Percentiles rank a stretch among this genome's conserved stretches.
Conservation (phyloP, 441 rosid genomes). For the Aleurites moluccanus region DNA sequence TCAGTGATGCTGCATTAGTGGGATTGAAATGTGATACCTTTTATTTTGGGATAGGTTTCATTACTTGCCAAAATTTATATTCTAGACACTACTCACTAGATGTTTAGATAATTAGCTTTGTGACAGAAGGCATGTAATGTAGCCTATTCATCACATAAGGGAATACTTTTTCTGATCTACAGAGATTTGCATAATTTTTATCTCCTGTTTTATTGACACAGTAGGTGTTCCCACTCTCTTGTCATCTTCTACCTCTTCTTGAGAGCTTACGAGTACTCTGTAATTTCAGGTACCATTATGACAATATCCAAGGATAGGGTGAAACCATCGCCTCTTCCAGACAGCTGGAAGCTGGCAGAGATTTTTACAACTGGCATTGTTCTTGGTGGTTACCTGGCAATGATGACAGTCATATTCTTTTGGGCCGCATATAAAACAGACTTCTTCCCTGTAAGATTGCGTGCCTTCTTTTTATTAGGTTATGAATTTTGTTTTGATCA, state of each 20-base stretch:
- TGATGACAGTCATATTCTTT: constrained; percentile 98
- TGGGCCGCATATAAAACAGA: constrained; percentile 92
- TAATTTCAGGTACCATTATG: constrained; percentile 86
- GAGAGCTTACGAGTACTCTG: constrained; percentile 18
- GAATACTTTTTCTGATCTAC: background rate
- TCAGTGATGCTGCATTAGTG: background rate
- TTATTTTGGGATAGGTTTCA: too few species aligned
- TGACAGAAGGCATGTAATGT: too few species aligned
- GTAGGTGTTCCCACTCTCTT: background rate
- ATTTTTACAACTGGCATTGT: constrained; percentile 86
- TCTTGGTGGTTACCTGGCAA: constrained; percentile 92
- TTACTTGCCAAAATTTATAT: too few species aligned
- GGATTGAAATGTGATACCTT: background rate
- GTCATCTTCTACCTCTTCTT: constrained; percentile 5
- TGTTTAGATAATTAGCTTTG: too few species aligned
- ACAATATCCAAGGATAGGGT: constrained; percentile 99
- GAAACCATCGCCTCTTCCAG: constrained; percentile 96
- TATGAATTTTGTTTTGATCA: constrained; percentile 8
- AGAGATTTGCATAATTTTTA: background rate
- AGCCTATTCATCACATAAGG: too few species aligned
- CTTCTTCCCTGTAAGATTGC: constrained; percentile 76
- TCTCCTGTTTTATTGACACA: background rate
- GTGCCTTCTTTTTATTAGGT: constrained; percentile 6
- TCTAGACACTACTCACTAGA: too few species aligned
- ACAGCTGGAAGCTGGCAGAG: constrained; percentile 98